These are phyloP conservation scores for Cryptomeria japonica DNA, from an alignment of 75 land plant species.

Conservation along the genomic window DNA sequence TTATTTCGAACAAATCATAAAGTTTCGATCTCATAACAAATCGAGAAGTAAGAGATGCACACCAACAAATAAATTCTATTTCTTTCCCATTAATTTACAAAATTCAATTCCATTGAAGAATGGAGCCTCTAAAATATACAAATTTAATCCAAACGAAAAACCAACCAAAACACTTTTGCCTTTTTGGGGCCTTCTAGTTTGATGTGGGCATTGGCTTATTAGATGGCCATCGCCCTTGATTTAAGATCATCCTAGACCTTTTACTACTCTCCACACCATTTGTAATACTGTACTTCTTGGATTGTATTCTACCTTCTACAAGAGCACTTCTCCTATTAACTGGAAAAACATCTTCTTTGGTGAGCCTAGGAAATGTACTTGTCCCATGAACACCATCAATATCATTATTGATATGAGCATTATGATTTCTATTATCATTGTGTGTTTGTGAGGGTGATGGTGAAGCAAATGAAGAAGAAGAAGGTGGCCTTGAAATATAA, in stretches of 20 bases:
- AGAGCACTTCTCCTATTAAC: background rate
- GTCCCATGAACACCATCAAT: background rate
- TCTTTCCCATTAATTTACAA: background rate
- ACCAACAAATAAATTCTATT: background rate
- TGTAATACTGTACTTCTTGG: background rate
- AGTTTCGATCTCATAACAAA: background rate
- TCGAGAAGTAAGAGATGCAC: background rate
- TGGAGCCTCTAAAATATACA: background rate
- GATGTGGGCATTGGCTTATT: conserved; percentile 1
- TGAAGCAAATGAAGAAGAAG: conserved; percentile 3
- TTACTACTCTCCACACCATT: background rate
- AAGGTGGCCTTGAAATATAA: background rate
- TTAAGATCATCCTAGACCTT: conserved; percentile 9
- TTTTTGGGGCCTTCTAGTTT: background rate
- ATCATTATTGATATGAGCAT: background rate
- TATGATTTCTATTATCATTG: background rate
- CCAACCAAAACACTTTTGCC: conserved; percentile 5
- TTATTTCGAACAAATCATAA: background rate
- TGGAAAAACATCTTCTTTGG: conserved; percentile 1
- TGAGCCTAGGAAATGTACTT: conserved; percentile 1
- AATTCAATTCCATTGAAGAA: background rate
- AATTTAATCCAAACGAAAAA: background rate
- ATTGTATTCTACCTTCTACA: background rate
- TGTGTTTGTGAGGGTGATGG: conserved; percentile 1
- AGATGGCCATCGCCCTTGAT: conserved; percentile 10